A percentile compares a stretch with the other conserved stretches of the same genome.
Conservation (phyloP, 2,329 filamentous ascomycete genomes). For the Ophiostoma quercus region DNA sequence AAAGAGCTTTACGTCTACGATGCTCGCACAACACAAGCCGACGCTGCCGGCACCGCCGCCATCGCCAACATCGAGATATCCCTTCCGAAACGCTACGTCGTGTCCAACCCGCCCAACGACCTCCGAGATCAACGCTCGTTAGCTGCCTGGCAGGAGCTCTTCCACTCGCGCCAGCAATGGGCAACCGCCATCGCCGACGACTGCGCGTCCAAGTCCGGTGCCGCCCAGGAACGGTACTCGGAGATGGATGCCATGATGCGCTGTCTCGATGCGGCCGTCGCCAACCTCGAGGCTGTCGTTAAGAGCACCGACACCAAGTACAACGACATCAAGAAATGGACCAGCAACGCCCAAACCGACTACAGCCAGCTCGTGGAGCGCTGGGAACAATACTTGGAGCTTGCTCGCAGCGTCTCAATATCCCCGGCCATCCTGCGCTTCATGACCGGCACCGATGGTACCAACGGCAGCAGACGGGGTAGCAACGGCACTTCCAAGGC, state of each 20-base stretch:
- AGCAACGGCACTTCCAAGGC: not conserved
- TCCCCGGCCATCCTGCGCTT: constrained; percentile 61
- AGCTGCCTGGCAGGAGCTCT: constrained; percentile 82
- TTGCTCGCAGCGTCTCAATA: constrained; percentile 60
- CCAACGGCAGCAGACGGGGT: constrained; percentile 29
- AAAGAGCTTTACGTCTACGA: constrained; percentile 92
- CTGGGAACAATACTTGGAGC: constrained; percentile 64
- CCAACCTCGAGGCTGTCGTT: constrained; percentile 74
- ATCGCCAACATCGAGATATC: constrained; percentile 45
- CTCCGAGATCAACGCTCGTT: constrained; percentile 75
- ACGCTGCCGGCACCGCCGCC: constrained; percentile 43
- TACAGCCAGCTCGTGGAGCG: constrained; percentile 58
- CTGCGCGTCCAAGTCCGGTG: constrained; percentile 59
- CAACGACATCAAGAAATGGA: constrained; percentile 65
- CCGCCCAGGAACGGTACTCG: constrained; percentile 59
- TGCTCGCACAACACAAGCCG: constrained; percentile 62
- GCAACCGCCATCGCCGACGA: constrained; percentile 64
- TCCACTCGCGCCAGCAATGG: constrained; percentile 76
- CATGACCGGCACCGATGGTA: constrained; percentile 49
- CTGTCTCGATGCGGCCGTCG: constrained; percentile 76
- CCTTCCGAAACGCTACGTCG: constrained; percentile 50
- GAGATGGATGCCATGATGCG: constrained; percentile 73
- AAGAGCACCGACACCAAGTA: constrained; percentile 67
- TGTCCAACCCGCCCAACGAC: constrained; percentile 70
- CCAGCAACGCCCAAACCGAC: constrained; percentile 60